Evolutionary conservation across 805 yeast genomes (phyloP).

Genomic region (Wickerhamomyces xylosicus): DNA sequence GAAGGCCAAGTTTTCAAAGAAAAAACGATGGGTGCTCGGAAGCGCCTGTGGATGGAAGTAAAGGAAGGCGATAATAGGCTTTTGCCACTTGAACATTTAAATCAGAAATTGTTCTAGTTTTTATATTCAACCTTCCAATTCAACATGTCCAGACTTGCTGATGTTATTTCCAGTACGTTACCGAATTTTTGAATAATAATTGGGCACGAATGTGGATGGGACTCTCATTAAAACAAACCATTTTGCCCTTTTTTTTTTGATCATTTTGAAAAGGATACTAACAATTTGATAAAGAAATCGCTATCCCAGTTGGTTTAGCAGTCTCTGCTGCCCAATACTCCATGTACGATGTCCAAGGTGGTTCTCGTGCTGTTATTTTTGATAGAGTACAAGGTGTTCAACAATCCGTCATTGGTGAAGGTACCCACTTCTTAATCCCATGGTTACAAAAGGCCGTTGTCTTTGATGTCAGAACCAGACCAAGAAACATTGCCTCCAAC

Average conservation of each 20-base stretch:
- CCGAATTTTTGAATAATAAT: background rate
- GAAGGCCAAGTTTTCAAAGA: slow-evolving; percentile 5
- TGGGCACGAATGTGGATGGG: background rate
- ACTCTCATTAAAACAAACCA: too few species aligned
- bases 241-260: background rate
- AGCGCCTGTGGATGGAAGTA: background rate
- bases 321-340: slow-evolving; percentile 70
- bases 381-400: slow-evolving; percentile 88
- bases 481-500: slow-evolving; percentile 85
- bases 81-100: slow-evolving; percentile 1
- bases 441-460: slow-evolving; percentile 91
- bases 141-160: slow-evolving; percentile 31
- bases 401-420: slow-evolving; percentile 86
- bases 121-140: background rate
- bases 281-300: slow-evolving; percentile 25
- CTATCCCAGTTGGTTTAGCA: slow-evolving; percentile 63
- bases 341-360: slow-evolving; percentile 92
- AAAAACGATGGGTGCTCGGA: background rate
- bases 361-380: slow-evolving; percentile 90
- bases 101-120: background rate
- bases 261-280: background rate
- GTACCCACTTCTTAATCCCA: slow-evolving; percentile 90
- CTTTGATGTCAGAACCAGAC: slow-evolving; percentile 91
- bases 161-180: slow-evolving; percentile 24
- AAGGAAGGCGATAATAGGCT: background rate